Percentiles rank a stretch among this genome's conserved stretches.
Conservation (phyloP, 1,284 basidiomycete genomes). For the Polyporus tsugae region DNA sequence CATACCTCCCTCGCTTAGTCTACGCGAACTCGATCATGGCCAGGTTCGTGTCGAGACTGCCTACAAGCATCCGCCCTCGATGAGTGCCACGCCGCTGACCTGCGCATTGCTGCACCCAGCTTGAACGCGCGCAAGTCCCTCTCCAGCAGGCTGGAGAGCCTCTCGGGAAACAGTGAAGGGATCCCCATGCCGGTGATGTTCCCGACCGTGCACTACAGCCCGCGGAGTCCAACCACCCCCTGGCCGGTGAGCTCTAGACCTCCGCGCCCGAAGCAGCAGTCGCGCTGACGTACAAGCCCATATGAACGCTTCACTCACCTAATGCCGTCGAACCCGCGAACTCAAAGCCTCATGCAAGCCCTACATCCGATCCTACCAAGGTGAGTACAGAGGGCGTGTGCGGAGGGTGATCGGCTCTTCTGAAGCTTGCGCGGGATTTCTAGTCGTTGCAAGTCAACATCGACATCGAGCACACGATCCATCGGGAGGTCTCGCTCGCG, state of each 20-base stretch:
- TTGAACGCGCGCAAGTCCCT: constrained; percentile 24
- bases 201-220: constrained; percentile 12
- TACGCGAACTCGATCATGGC: constrained; percentile 30
- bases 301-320: background rate
- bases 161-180: constrained; percentile 13
- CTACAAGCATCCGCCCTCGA: background rate
- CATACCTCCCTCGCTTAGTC: constrained; percentile 15
- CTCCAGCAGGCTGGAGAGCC: constrained; percentile 16
- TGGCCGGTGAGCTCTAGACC: constrained; percentile 20
- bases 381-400: background rate
- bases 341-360: constrained; percentile 10
- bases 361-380: constrained; percentile 6
- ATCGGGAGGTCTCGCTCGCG: constrained; percentile 13
- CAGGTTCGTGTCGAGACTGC: constrained; percentile 8
- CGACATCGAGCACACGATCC: constrained; percentile 23
- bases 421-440: background rate
- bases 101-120: background rate
- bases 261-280: constrained; percentile 9
- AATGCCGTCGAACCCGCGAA: background rate
- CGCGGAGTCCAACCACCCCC: constrained; percentile 8
- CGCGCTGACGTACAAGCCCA: constrained; percentile 12
- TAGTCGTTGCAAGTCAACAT: constrained; percentile 23
- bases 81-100: background rate
- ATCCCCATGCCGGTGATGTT: constrained; percentile 19
- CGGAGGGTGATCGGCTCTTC: background rate